phyloP scores from a whole-genome alignment of 208 protist species.

The Pavlovales sp. region DNA sequence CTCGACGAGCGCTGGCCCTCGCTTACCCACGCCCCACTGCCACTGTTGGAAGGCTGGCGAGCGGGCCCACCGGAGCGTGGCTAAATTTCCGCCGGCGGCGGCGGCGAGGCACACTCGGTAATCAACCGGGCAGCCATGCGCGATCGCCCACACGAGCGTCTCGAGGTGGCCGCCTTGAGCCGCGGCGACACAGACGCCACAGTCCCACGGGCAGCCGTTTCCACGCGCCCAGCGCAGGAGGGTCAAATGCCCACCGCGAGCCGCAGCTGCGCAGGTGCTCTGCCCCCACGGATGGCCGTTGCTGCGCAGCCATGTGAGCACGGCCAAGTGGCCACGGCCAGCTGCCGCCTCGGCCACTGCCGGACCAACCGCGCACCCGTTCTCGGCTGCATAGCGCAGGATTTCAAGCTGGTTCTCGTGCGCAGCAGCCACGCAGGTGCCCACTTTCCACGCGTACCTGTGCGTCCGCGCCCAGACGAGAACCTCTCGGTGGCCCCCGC shows the following conservation, averaged over 20 bases:
- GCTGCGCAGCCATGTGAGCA: not conserved
- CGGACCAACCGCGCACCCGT: not conserved
- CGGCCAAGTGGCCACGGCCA: not conserved
- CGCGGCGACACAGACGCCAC: not conserved
- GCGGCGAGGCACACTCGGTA: too few relatives aligned
- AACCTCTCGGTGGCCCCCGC: not conserved
- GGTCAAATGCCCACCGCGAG: too few relatives aligned
- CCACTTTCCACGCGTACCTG: not conserved
- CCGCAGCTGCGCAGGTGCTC: too few relatives aligned
- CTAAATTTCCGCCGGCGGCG: too few relatives aligned
- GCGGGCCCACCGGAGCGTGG: too few relatives aligned
- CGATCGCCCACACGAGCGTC: not conserved
- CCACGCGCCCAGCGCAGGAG: too few relatives aligned
- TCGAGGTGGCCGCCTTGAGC: not conserved
- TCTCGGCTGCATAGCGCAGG: not conserved
- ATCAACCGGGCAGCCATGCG: not conserved
- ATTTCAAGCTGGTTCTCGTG: not conserved
- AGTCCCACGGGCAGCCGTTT: slow-evolving; percentile 13
- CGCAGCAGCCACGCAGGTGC: not conserved
- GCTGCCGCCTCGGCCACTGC: not conserved
- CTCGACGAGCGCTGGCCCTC: too few relatives aligned
- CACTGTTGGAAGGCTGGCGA: too few relatives aligned
- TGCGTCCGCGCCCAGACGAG: slow-evolving; percentile 1
- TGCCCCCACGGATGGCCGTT: too few relatives aligned
- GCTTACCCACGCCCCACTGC: too few relatives aligned